phyloP scores from a whole-genome alignment of 176 grass and related monocot genomes.

The Hyparrhenia diplandra region DNA sequence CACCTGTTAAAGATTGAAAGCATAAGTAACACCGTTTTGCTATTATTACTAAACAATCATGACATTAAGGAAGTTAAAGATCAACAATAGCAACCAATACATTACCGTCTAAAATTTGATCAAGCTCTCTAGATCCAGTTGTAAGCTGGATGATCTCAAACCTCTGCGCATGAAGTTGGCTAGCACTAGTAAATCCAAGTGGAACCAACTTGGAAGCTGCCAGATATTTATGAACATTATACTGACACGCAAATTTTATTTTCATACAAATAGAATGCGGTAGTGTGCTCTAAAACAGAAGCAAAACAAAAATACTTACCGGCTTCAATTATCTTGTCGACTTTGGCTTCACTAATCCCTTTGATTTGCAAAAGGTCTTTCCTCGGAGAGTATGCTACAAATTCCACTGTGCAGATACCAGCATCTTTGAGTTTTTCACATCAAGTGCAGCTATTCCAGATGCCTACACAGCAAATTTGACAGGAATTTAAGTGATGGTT shows the following conservation, averaged over 20 bases:
- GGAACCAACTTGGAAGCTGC: conserved; percentile 91
- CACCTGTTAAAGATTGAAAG: conserved; percentile 43
- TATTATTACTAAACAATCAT: background rate
- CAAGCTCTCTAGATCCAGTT: conserved; percentile 91
- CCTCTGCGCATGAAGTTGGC: conserved; percentile 80
- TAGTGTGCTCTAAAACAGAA: conserved; percentile 11
- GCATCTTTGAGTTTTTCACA: no score
- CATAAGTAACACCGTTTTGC: background rate
- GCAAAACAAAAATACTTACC: conserved; percentile 27
- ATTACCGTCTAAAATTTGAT: conserved; percentile 89
- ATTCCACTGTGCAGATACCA: no score
- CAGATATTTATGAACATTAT: background rate
- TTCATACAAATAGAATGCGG: background rate
- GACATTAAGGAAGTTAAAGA: background rate
- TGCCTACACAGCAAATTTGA: no score
- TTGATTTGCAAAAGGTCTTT: conserved; percentile 99
- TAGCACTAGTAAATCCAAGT: conserved; percentile 91
- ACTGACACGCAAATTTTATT: background rate
- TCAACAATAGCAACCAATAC: background rate
- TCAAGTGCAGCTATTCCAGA: no score
- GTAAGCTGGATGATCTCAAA: conserved; percentile 95
- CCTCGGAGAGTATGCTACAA: conserved; percentile 82
- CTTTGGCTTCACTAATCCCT: conserved; percentile 94
- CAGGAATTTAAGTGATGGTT: no score
- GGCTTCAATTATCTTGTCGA: conserved; percentile 97